Evolutionary conservation across 805 yeast genomes (phyloP).

Genomic region (Torulaspora quercuum): DNA sequence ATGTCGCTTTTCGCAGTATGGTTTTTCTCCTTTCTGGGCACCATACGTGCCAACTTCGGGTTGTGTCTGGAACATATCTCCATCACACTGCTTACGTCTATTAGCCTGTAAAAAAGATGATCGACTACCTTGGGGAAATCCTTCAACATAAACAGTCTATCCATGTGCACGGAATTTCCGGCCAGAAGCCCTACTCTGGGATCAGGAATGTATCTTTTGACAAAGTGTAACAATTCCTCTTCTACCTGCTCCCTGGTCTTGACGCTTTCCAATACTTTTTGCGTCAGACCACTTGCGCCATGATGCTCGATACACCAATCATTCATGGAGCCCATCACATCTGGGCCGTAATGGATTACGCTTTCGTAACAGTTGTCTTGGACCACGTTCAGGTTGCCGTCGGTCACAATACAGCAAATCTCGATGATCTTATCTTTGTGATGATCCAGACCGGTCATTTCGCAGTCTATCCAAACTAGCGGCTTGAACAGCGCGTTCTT

Average conservation of each 20-base stretch:
- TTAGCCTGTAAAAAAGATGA: slow-evolving; percentile 66
- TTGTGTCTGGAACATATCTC: slow-evolving; percentile 80
- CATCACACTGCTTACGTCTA: slow-evolving; percentile 85
- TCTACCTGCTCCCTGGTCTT: slow-evolving; percentile 62
- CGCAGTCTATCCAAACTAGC: slow-evolving; percentile 95
- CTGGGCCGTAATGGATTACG: slow-evolving; percentile 66
- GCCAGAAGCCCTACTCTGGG: slow-evolving; percentile 67
- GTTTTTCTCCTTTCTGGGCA: slow-evolving; percentile 62
- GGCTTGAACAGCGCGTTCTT: slow-evolving; percentile 31
- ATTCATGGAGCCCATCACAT: slow-evolving; percentile 66
- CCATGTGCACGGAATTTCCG: slow-evolving; percentile 93
- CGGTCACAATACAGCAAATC: slow-evolving; percentile 86
- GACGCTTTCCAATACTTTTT: slow-evolving; percentile 55
- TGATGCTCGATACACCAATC: slow-evolving; percentile 89
- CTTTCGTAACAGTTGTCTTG: slow-evolving; percentile 67
- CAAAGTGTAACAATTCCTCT: slow-evolving; percentile 57
- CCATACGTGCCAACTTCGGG: slow-evolving; percentile 49
- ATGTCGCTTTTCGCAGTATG: slow-evolving; percentile 93
- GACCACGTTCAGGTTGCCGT: slow-evolving; percentile 66
- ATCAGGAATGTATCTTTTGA: slow-evolving; percentile 51
- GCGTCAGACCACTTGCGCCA: slow-evolving; percentile 70
- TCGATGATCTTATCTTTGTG: slow-evolving; percentile 81
- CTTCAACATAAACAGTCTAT: slow-evolving; percentile 72
- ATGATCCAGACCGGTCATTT: slow-evolving; percentile 95
- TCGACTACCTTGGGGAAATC: slow-evolving; percentile 77